Evolutionary conservation across 305 asterid genomes (phyloP).

Genomic region (Fraxinus albicans): DNA sequence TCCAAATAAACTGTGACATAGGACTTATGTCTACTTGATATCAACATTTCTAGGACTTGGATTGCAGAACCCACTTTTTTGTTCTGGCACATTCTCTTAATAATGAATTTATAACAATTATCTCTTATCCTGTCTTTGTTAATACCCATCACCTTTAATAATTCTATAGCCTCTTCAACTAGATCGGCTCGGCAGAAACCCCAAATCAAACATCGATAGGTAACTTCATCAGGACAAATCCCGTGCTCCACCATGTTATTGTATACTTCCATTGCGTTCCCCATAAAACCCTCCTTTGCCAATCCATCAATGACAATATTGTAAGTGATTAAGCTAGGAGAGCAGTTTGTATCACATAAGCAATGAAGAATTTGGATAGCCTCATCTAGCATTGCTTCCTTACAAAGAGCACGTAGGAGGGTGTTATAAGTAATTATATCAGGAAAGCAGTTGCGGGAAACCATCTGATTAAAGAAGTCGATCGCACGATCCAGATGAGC

Average conservation of each 20-base stretch:
- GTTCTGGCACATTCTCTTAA: slow-evolving; percentile 60
- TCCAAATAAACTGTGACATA: slow-evolving; percentile 38
- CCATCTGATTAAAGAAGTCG: slow-evolving; percentile 64
- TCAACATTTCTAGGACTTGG: slow-evolving; percentile 56
- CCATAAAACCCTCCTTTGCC: slow-evolving; percentile 69
- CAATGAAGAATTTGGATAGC: slow-evolving; percentile 52
- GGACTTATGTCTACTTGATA: slow-evolving; percentile 40
- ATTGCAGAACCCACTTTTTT: slow-evolving; percentile 56
- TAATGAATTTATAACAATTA: slow-evolving; percentile 67
- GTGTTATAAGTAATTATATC: slow-evolving; percentile 84
- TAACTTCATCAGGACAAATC: slow-evolving; percentile 67
- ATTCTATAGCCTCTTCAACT: slow-evolving; percentile 66
- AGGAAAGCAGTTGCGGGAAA: slow-evolving; percentile 46
- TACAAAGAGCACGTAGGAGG: slow-evolving; percentile 64
- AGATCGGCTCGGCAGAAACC: slow-evolving; percentile 76
- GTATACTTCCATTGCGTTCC: slow-evolving; percentile 65
- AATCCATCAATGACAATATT: slow-evolving; percentile 78
- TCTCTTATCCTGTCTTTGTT: slow-evolving; percentile 51
- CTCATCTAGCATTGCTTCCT: slow-evolving; percentile 64
- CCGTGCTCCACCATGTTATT: slow-evolving; percentile 51
- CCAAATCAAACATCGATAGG: slow-evolving; percentile 77
- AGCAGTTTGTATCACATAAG: slow-evolving; percentile 38
- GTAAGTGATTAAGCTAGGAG: slow-evolving; percentile 68
- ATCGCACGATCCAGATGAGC: slow-evolving; percentile 69
- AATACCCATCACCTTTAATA: slow-evolving; percentile 53